Percentiles rank a stretch among this genome's conserved stretches.
phyloP scores from a whole-genome alignment of 2,329 filamentous ascomycete species.

The Fusarium pseudoanthophilum region DNA sequence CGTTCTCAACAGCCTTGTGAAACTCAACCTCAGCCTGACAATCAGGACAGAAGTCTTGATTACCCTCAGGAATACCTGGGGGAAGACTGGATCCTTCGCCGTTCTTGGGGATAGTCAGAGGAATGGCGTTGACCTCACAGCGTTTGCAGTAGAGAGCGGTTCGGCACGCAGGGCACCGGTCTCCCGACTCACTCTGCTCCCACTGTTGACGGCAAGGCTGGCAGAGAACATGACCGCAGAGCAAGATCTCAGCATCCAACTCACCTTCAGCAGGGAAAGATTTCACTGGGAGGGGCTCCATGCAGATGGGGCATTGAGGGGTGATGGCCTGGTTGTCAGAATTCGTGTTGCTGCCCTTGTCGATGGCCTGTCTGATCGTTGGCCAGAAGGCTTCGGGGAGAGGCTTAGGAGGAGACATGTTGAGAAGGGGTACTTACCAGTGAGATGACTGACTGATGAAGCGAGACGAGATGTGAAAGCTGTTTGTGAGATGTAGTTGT shows the following conservation, averaged over 20 bases:
- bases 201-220: slow-evolving; percentile 1
- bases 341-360: background rate
- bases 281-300: slow-evolving; percentile 9
- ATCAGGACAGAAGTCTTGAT: slow-evolving; percentile 1
- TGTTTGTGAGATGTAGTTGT: background rate
- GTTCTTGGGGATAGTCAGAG: background rate
- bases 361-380: slow-evolving; percentile 2
- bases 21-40: slow-evolving; percentile 25
- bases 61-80: background rate
- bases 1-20: background rate
- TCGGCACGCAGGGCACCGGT: slow-evolving; percentile 33
- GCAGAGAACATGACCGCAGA: slow-evolving; percentile 43
- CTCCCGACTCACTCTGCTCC: background rate
- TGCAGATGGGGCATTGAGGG: slow-evolving; percentile 34
- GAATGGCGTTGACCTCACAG: background rate
- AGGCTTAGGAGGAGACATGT: background rate
- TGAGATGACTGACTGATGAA: background rate
- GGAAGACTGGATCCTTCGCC: background rate
- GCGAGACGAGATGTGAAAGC: background rate
- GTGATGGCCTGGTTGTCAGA: background rate
- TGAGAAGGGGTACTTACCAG: background rate
- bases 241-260: slow-evolving; percentile 6
- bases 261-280: background rate
- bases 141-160: background rate
- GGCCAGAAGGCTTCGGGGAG: slow-evolving; percentile 16